Evolutionary conservation across 345 rosid genomes (phyloP).

Genomic region (Arabis hirsuta): DNA sequence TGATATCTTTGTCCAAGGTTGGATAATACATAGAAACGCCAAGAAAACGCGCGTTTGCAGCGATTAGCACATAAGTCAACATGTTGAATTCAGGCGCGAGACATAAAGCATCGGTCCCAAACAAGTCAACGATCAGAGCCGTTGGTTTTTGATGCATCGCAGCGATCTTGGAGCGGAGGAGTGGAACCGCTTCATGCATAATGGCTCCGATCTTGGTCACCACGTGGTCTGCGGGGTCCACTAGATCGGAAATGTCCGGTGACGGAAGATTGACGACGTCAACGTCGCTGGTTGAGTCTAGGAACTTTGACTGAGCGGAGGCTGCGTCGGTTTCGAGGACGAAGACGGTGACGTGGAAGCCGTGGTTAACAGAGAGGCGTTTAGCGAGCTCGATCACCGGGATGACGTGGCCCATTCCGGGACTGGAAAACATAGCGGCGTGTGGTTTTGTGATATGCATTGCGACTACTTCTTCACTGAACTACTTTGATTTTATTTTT

Average conservation of each 20-base stretch:
- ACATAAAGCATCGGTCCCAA: conserved; percentile 57
- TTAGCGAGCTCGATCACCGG: conserved; percentile 66
- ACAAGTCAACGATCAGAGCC: conserved; percentile 56
- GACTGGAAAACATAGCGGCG: conserved; percentile 61
- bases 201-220: conserved; percentile 43
- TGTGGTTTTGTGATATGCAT: conserved; percentile 51
- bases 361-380: conserved; percentile 49
- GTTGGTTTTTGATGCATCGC: conserved; percentile 46
- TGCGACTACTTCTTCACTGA: conserved; percentile 7
- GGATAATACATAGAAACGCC: conserved; percentile 53
- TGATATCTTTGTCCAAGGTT: conserved; percentile 35
- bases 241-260: conserved; percentile 40
- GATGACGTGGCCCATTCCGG: conserved; percentile 75
- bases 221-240: conserved; percentile 40
- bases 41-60: conserved; percentile 65
- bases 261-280: conserved; percentile 49
- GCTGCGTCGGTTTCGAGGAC: conserved; percentile 46
- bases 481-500: neutral
- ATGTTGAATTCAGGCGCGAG: conserved; percentile 55
- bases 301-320: conserved; percentile 46
- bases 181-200: conserved; percentile 52
- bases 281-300: conserved; percentile 29
- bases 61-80: conserved; percentile 51
- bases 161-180: conserved; percentile 51
- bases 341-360: conserved; percentile 53